A percentile compares a stretch with the other conserved stretches of the same genome.
phyloP scores from a whole-genome alignment of 306 rosid species.

The Macrotyloma uniflorum region DNA sequence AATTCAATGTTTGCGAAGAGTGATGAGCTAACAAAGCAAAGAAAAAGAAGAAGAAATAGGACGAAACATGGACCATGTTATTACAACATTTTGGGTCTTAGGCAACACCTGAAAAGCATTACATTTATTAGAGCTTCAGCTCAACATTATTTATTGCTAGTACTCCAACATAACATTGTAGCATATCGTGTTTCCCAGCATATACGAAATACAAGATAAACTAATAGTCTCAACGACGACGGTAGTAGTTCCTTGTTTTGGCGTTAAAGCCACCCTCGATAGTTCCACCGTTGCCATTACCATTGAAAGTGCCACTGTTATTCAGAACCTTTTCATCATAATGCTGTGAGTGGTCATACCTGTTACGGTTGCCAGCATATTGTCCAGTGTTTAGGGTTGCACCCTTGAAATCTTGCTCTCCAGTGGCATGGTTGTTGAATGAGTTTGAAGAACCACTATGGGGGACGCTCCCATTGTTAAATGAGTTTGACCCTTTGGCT shows the following conservation, averaged over 20 bases:
- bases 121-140: background rate
- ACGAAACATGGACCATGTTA: too few relatives aligned
- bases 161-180: too few relatives aligned
- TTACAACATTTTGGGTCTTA: background rate
- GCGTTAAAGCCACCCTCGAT: too few relatives aligned
- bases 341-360: background rate
- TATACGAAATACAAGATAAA: too few relatives aligned
- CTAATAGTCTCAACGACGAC: too few relatives aligned
- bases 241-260: too few relatives aligned
- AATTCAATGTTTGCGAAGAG: background rate
- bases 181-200: background rate
- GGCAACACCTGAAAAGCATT: too few relatives aligned
- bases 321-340: background rate
- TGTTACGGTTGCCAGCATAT: background rate
- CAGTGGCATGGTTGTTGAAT: too few relatives aligned
- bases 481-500: too few relatives aligned
- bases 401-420: too few relatives aligned
- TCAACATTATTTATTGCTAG: background rate
- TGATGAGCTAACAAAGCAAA: background rate
- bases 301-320: background rate
- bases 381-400: too few relatives aligned
- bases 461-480: background rate
- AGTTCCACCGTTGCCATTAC: constrained; percentile 28
- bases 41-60: background rate
- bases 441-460: too few relatives aligned